phyloP scores from a whole-genome alignment of 2,329 filamentous ascomycete species.

The Fonsecaea multimorphosa region DNA sequence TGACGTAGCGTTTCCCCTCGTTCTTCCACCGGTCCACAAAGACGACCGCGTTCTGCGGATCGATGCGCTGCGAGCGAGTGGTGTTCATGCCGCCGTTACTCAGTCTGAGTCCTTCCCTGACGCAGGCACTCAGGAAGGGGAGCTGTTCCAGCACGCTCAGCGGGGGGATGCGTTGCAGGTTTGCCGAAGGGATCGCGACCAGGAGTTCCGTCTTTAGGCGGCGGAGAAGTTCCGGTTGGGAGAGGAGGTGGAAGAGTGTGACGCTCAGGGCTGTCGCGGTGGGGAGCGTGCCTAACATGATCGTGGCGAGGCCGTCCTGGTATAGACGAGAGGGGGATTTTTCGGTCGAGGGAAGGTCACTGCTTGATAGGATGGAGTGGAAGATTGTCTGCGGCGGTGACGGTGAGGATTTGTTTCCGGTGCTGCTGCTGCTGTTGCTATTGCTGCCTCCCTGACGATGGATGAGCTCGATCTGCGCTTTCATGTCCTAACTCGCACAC shows the following conservation, averaged over 20 bases:
- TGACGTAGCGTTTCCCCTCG: slow-evolving; percentile 8
- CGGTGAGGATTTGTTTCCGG: slow-evolving; percentile 13
- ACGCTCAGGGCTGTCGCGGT: slow-evolving; percentile 21
- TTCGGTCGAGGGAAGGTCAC: slow-evolving; percentile 27
- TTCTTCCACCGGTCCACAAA: slow-evolving; percentile 18
- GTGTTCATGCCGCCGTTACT: slow-evolving; percentile 43
- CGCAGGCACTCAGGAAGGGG: slow-evolving; percentile 42
- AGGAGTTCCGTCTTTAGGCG: background rate
- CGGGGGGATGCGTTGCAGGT: slow-evolving; percentile 1
- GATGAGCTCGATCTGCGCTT: slow-evolving; percentile 26
- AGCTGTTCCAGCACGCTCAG: slow-evolving; percentile 39
- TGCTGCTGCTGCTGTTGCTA: no score
- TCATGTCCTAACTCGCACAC: slow-evolving; percentile 17
- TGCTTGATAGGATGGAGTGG: slow-evolving; percentile 28
- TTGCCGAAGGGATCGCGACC: background rate
- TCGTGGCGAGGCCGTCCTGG: slow-evolving; percentile 27
- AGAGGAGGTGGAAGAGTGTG: slow-evolving; percentile 23
- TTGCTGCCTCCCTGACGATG: slow-evolving; percentile 22
- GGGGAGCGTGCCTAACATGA: slow-evolving; percentile 27
- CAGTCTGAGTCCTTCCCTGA: slow-evolving; percentile 46
- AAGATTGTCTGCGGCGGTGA: slow-evolving; percentile 28
- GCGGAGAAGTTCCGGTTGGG: slow-evolving; percentile 16
- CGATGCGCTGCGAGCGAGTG: slow-evolving; percentile 42
- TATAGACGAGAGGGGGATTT: slow-evolving; percentile 25
- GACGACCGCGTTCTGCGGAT: slow-evolving; percentile 27